A percentile compares a stretch with the other conserved stretches of the same genome.
phyloP scores from a whole-genome alignment of 2,329 filamentous ascomycete species.

The Ceratocystis papillata region DNA sequence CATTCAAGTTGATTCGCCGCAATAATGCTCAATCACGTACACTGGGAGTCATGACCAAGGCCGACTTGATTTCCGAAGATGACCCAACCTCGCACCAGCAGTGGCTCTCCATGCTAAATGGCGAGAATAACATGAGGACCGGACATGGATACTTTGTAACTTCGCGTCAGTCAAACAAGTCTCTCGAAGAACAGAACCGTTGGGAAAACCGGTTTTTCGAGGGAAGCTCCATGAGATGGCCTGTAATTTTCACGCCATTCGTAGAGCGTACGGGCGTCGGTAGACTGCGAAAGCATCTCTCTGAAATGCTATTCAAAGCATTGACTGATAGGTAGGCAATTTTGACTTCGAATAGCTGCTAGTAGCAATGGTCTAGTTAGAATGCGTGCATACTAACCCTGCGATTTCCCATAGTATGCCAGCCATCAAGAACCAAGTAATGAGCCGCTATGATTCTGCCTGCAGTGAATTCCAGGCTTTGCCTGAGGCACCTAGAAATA shows the following conservation, averaged over 20 bases:
- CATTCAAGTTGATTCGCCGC: slow-evolving; percentile 52
- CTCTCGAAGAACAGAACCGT: slow-evolving; percentile 41
- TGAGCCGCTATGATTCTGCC: slow-evolving; percentile 41
- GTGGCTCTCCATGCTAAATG: slow-evolving; percentile 54
- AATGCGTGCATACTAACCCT: neutral
- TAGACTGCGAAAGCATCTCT: slow-evolving; percentile 43
- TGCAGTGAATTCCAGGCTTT: slow-evolving; percentile 45
- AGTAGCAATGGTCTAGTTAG: neutral
- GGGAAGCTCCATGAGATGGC: slow-evolving; percentile 37
- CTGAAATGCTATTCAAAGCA: slow-evolving; percentile 42
- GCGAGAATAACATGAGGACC: slow-evolving; percentile 43
- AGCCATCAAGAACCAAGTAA: slow-evolving; percentile 44
- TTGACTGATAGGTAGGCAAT: slow-evolving; percentile 41
- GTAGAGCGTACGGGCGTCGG: slow-evolving; percentile 43
- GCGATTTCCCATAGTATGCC: slow-evolving; percentile 34
- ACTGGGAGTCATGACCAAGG: slow-evolving; percentile 74
- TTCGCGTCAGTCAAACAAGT: slow-evolving; percentile 50
- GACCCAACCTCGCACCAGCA: slow-evolving; percentile 40
- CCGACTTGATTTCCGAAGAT: slow-evolving; percentile 54
- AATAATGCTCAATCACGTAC: slow-evolving; percentile 49
- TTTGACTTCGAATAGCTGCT: neutral
- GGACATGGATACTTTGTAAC: slow-evolving; percentile 73
- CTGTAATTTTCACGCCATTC: slow-evolving; percentile 38
- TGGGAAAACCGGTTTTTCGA: slow-evolving; percentile 47
- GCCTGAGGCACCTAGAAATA: slow-evolving; percentile 57